Evolutionary conservation across 2,329 filamentous ascomycete species (phyloP).

Genomic region (Clonostachys rhizophaga): DNA sequence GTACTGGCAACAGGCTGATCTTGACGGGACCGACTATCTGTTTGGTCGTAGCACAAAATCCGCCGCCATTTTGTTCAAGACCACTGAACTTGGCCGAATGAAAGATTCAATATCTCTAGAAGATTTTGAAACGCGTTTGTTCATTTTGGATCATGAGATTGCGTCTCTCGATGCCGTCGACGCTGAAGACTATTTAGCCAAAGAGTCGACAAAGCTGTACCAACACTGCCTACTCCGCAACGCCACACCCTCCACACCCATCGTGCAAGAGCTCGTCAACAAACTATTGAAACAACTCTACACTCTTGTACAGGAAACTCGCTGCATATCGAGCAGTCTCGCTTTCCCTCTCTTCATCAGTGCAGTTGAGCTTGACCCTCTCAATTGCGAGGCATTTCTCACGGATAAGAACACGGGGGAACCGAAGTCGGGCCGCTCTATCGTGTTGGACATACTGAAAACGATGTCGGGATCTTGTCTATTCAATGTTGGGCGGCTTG

Average conservation of each 20-base stretch:
- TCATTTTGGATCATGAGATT: too few relatives aligned
- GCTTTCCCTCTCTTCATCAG: slow-evolving; percentile 37
- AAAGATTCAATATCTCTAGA: slow-evolving; percentile 19
- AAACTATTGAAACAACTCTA: slow-evolving; percentile 25
- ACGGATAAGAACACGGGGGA: slow-evolving; percentile 17
- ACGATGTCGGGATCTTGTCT: slow-evolving; percentile 32
- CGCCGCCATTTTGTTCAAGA: slow-evolving; percentile 37
- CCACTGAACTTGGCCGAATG: slow-evolving; percentile 38
- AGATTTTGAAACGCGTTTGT: slow-evolving; percentile 17
- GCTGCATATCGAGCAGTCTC: slow-evolving; percentile 19
- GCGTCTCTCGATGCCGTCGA: slow-evolving; percentile 4
- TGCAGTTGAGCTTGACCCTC: slow-evolving; percentile 28
- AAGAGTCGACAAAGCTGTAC: slow-evolving; percentile 36
- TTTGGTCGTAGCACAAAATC: slow-evolving; percentile 42
- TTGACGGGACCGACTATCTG: slow-evolving; percentile 28
- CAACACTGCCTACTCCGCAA: slow-evolving; percentile 36
- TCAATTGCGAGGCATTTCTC: slow-evolving; percentile 25
- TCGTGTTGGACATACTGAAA: slow-evolving; percentile 28
- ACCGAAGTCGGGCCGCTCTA: neutral
- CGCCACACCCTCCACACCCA: slow-evolving; percentile 30
- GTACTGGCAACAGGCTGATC: slow-evolving; percentile 30
- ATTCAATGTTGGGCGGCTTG: slow-evolving; percentile 34
- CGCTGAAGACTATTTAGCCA: slow-evolving; percentile 8
- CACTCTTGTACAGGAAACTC: slow-evolving; percentile 20
- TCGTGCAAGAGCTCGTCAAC: slow-evolving; percentile 14